Percentiles rank a stretch among this genome's conserved stretches.
Evolutionary conservation across 805 yeast genomes (phyloP).

Genomic region (Cyberlindnera maritima): DNA sequence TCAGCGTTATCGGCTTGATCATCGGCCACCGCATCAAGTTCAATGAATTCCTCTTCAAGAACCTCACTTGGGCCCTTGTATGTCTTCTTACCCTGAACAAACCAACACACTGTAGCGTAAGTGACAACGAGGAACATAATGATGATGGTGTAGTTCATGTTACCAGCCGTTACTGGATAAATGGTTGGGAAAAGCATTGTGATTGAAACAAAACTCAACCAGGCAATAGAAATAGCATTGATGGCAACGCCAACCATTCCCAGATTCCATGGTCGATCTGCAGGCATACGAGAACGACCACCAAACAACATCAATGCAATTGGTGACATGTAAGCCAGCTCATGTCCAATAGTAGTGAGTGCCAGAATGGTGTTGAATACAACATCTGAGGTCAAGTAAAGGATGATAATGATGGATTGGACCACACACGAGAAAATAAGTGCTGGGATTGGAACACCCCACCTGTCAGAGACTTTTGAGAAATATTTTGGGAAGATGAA

Average conservation of each 20-base stretch:
- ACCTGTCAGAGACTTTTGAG: constrained; percentile 25
- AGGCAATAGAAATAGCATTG: constrained; percentile 20
- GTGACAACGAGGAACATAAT: constrained; percentile 25
- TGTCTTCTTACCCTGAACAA: constrained; percentile 27
- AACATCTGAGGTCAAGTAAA: constrained; percentile 31
- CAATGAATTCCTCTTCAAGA: constrained; percentile 6
- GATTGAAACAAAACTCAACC: constrained; percentile 25
- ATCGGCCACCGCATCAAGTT: too few species aligned
- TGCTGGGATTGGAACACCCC: constrained; percentile 31
- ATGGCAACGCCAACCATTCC: constrained; percentile 23
- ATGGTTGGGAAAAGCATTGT: constrained; percentile 27
- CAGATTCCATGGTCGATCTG: constrained; percentile 28
- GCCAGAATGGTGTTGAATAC: constrained; percentile 35
- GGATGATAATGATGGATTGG: constrained; percentile 28
- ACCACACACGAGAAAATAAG: constrained; percentile 26
- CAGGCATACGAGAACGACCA: constrained; percentile 22
- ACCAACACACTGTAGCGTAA: constrained; percentile 25
- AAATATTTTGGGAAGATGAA: constrained; percentile 32
- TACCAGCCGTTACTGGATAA: constrained; percentile 23
- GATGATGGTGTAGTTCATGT: constrained; percentile 29
- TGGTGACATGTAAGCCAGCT: constrained; percentile 32
- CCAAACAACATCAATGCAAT: constrained; percentile 28
- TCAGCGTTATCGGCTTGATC: too few species aligned
- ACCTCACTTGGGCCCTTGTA: constrained; percentile 28
- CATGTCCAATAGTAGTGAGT: constrained; percentile 31